phyloP scores from a whole-genome alignment of 106 monocot species.

The Posidonia australis region DNA sequence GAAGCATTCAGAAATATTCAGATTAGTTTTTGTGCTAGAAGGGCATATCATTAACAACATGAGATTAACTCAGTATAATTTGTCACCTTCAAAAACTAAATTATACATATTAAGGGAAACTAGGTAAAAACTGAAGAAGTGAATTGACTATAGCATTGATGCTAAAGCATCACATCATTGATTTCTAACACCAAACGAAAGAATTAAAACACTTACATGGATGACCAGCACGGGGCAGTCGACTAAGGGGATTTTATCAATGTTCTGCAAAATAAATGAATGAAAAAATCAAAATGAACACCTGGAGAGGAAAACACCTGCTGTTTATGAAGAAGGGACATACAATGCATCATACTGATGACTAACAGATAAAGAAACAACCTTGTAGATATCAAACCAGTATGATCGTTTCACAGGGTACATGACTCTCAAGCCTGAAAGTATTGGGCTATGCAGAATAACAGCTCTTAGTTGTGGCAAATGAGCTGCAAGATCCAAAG shows the following conservation, averaged over 20 bases:
- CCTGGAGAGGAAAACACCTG: no score
- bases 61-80: no score
- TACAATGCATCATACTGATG: no score
- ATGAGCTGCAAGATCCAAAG: constrained; percentile 31
- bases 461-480: constrained; percentile 24
- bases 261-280: constrained; percentile 19
- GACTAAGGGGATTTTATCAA: constrained; percentile 22
- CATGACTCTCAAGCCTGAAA: constrained; percentile 38
- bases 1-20: no score
- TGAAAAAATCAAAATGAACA: not conserved
- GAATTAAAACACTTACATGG: constrained; percentile 25
- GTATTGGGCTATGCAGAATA: constrained; percentile 30
- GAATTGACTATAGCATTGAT: no score
- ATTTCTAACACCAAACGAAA: no score
- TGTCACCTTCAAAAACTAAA: no score
- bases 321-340: not conserved
- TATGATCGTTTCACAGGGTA: constrained; percentile 36
- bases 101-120: no score
- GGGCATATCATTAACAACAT: no score
- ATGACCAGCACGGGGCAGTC: constrained; percentile 23
- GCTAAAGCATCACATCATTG: no score
- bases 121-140: no score
- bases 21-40: no score
- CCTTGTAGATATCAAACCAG: constrained; percentile 47
- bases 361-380: not conserved